phyloP scores from a whole-genome alignment of 2,329 filamentous ascomycete genomes.

The Lachnellula hyalina region DNA sequence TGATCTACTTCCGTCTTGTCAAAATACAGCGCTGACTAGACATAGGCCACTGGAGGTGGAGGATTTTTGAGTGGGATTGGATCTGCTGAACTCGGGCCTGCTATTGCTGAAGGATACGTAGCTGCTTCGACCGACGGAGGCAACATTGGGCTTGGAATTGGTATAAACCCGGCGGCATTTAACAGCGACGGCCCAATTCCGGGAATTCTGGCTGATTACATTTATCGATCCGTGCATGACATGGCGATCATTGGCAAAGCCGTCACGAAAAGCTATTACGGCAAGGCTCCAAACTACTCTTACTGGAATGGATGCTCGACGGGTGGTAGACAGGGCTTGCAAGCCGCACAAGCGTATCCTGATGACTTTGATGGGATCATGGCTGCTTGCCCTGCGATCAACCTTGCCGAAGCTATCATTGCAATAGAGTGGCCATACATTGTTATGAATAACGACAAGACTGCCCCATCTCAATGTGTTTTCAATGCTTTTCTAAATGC shows the following conservation, averaged over 20 bases:
- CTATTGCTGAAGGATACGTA: constrained; percentile 24
- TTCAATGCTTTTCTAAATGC: constrained; percentile 9
- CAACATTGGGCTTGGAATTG: background rate
- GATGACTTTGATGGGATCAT: constrained; percentile 37
- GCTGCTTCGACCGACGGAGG: constrained; percentile 28
- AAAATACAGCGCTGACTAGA: background rate
- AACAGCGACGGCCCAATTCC: background rate
- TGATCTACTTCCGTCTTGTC: no score
- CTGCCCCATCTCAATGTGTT: constrained; percentile 9
- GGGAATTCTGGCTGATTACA: constrained; percentile 23
- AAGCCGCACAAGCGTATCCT: constrained; percentile 35
- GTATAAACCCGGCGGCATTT: background rate
- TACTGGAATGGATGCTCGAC: constrained; percentile 37
- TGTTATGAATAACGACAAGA: constrained; percentile 13
- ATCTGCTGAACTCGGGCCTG: constrained; percentile 22
- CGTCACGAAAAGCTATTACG: constrained; percentile 32
- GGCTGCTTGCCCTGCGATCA: constrained; percentile 35
- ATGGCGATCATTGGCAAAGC: constrained; percentile 32
- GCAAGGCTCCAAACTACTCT: constrained; percentile 29
- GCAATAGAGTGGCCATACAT: constrained; percentile 9
- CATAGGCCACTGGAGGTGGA: constrained; percentile 28
- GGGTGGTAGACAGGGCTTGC: constrained; percentile 35
- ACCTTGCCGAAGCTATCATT: constrained; percentile 14
- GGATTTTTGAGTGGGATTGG: constrained; percentile 26
- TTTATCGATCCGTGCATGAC: constrained; percentile 32